These are phyloP conservation scores for Lasiodiplodia theobromae DNA, from an alignment of 2,329 filamentous ascomycete genomes.

Conservation along the genomic window DNA sequence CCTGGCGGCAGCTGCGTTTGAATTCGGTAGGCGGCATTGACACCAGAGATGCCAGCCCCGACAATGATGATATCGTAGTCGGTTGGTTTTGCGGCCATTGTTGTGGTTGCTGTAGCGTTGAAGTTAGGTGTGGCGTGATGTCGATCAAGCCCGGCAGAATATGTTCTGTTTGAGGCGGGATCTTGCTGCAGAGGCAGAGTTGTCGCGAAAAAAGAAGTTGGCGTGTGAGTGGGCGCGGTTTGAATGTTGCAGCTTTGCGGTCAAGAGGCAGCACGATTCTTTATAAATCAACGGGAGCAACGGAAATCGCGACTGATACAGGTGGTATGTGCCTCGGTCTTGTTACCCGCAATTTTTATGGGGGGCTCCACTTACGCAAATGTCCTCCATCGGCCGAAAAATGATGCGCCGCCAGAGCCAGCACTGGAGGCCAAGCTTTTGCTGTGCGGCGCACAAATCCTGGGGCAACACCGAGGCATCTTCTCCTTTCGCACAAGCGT, in stretches of 20 bases:
- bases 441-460: constrained; percentile 15
- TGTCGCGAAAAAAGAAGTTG: background rate
- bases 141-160: background rate
- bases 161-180: background rate
- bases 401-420: background rate
- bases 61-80: constrained; percentile 64
- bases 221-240: background rate
- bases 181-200: background rate
- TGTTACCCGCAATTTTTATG: constrained; percentile 3
- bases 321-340: constrained; percentile 20
- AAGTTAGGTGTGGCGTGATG: background rate
- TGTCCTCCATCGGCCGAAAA: constrained; percentile 24
- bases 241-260: background rate
- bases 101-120: background rate
- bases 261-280: background rate
- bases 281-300: constrained; percentile 1
- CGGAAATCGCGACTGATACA: background rate
- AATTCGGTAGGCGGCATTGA: constrained; percentile 76
- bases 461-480: constrained; percentile 27
- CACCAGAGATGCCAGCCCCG: constrained; percentile 77
- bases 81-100: constrained; percentile 11
- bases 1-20: constrained; percentile 62
- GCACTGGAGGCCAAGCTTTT: constrained; percentile 1
- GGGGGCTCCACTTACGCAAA: constrained; percentile 18
- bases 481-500: constrained; percentile 14